phyloP scores from a whole-genome alignment of 768 basidiomycete species.

The Mycena galericulata region DNA sequence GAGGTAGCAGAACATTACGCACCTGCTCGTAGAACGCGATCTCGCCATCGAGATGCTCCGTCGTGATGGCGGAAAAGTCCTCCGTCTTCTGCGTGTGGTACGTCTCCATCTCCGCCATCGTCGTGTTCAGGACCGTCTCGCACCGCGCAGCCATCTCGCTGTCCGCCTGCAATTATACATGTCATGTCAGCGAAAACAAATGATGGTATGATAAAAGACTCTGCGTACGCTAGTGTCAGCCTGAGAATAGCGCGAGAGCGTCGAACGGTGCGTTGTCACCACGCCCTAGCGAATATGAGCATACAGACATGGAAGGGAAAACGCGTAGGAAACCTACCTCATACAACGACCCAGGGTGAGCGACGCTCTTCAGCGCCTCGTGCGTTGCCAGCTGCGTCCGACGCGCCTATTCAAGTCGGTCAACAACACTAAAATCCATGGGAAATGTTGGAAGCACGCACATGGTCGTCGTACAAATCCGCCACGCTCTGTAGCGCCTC shows the following conservation, averaged over 20 bases:
- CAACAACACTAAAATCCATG: not conserved
- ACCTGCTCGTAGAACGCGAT: conserved; percentile 83
- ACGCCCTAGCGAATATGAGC: conserved; percentile 59
- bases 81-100: conserved; percentile 82
- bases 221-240: conserved; percentile 48
- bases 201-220: too few relatives aligned
- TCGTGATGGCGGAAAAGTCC: conserved; percentile 70
- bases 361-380: conserved; percentile 79
- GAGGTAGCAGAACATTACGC: not conserved
- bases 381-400: conserved; percentile 79
- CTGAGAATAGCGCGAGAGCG: conserved; percentile 73
- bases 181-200: too few relatives aligned
- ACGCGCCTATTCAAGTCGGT: conserved; percentile 64
- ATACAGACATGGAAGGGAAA: not conserved
- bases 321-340: conserved; percentile 64
- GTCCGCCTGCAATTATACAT: conserved; percentile 61
- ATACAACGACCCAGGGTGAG: conserved; percentile 80
- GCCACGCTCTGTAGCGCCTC: conserved; percentile 82
- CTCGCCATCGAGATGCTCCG: conserved; percentile 82
- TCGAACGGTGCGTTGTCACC: conserved; percentile 80
- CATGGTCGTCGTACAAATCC: conserved; percentile 84
- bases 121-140: conserved; percentile 89
- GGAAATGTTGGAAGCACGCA: conserved; percentile 48
- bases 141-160: conserved; percentile 79
- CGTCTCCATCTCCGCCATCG: conserved; percentile 89